Conservation (phyloP, 2,329 filamentous ascomycete genomes). For the Microdochium trichocladiopsis region DNA sequence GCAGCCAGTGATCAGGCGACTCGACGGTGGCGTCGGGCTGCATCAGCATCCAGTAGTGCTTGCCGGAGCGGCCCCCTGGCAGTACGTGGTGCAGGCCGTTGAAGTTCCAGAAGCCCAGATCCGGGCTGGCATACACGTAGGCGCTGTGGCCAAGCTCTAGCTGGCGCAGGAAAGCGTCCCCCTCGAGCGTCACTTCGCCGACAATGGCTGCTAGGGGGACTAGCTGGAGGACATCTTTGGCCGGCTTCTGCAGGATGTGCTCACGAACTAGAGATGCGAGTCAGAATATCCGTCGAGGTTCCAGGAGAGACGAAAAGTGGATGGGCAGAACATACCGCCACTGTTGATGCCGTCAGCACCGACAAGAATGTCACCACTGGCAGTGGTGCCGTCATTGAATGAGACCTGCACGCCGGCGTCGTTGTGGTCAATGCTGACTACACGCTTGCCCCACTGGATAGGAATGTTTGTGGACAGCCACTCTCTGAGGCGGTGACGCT, state of each 20-base stretch:
- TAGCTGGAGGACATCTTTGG: slow-evolving; percentile 8
- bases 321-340: slow-evolving; percentile 8
- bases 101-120: slow-evolving; percentile 8
- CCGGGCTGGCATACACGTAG: slow-evolving; percentile 6
- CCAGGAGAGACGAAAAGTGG: neutral
- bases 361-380: slow-evolving; percentile 15
- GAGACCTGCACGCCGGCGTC: slow-evolving; percentile 8
- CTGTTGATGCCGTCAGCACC: slow-evolving; percentile 20
- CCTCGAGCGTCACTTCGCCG: slow-evolving; percentile 14
- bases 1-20: slow-evolving; percentile 82
- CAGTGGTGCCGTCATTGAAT: slow-evolving; percentile 16
- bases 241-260: slow-evolving; percentile 10
- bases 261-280: slow-evolving; percentile 12
- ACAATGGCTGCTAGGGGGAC: slow-evolving; percentile 11
- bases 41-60: slow-evolving; percentile 15
- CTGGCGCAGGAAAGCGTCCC: slow-evolving; percentile 15
- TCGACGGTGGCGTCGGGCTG: slow-evolving; percentile 54
- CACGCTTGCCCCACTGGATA: slow-evolving; percentile 16
- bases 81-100: slow-evolving; percentile 12
- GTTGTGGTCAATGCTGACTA: slow-evolving; percentile 8
- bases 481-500: slow-evolving; percentile 12
- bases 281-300: neutral
- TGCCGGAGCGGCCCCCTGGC: slow-evolving; percentile 11
- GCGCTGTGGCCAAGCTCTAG: slow-evolving; percentile 15
- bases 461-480: slow-evolving; percentile 17